phyloP scores from a whole-genome alignment of 2,329 filamentous ascomycete species.

The Nectriaceae sp. region DNA sequence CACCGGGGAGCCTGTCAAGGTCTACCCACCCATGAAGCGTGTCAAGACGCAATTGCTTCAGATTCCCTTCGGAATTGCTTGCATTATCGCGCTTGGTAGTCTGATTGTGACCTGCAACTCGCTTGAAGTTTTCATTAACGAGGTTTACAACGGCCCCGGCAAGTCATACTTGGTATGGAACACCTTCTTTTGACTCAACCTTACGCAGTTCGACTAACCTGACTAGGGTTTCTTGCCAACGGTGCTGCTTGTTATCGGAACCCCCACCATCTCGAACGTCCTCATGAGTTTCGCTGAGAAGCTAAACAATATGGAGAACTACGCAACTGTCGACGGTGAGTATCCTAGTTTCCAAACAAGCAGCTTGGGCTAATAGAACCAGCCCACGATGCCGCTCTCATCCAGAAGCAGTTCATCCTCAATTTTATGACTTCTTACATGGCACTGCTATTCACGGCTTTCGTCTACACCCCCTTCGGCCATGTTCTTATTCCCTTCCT shows the following conservation, averaged over 20 bases:
- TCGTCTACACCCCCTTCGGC: conserved; percentile 92
- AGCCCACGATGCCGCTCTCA: conserved; percentile 81
- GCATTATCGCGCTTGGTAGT: conserved; percentile 71
- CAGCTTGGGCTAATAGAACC: conserved; percentile 12
- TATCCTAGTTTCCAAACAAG: conserved; percentile 10
- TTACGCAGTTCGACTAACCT: conserved; percentile 12
- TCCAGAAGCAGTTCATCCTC: conserved; percentile 91
- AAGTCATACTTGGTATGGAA: conserved; percentile 75
- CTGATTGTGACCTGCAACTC: conserved; percentile 87
- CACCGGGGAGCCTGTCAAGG: conserved; percentile 75
- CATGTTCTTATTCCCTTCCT: conserved; percentile 82
- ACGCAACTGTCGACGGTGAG: conserved; percentile 75
- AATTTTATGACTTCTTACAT: conserved; percentile 97
- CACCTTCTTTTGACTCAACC: too few relatives aligned
- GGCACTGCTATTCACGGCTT: conserved; percentile 87
- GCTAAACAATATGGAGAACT: conserved; percentile 86
- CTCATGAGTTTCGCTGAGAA: conserved; percentile 76
- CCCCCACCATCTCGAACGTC: conserved; percentile 75
- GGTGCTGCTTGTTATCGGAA: conserved; percentile 76
- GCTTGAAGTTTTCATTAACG: conserved; percentile 93
- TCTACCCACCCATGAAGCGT: conserved; percentile 76
- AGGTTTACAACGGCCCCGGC: conserved; percentile 87
- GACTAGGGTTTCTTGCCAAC: conserved; percentile 84
- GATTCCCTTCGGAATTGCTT: conserved; percentile 80
- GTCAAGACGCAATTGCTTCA: conserved; percentile 77